These are phyloP conservation scores for Papilionanthe hybrid DNA, from an alignment of 116 monocot species.

Conservation along the genomic window DNA sequence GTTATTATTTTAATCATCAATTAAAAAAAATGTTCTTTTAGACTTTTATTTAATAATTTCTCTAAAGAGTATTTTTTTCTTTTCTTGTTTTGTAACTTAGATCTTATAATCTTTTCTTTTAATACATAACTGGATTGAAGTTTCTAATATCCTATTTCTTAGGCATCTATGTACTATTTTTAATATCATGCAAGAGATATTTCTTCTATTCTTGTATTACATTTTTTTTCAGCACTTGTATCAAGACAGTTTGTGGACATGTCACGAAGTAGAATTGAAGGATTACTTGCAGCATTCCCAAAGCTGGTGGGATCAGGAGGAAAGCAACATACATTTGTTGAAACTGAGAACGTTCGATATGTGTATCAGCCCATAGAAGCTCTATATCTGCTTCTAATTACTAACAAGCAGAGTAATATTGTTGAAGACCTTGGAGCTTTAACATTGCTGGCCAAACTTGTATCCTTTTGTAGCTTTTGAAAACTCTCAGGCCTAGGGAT, in stretches of 20 bases:
- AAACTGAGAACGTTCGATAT: constrained; percentile 99
- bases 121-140: not conserved
- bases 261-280: constrained; percentile 96
- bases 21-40: not conserved
- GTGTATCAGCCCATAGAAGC: constrained; percentile 96
- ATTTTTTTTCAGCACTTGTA: constrained; percentile 68
- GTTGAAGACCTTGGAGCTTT: constrained; percentile 96
- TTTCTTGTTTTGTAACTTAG: not conserved
- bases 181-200: not conserved
- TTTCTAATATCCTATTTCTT: not conserved
- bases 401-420: constrained; percentile 99
- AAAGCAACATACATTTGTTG: constrained; percentile 98
- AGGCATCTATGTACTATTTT: not conserved
- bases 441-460: constrained; percentile 83
- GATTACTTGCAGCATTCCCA: constrained; percentile 93
- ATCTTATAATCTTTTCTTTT: not conserved
- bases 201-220: not conserved
- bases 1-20: not conserved
- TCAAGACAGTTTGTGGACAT: constrained; percentile 98
- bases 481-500: not conserved
- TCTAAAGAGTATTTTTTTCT: not conserved
- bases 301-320: constrained; percentile 90
- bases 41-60: not conserved
- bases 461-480: constrained; percentile 34
- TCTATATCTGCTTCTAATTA: constrained; percentile 80